A percentile compares a stretch with the other conserved stretches of the same genome.
These are phyloP conservation scores for Populus deltoides DNA, from an alignment of 345 rosid genomes.

Conservation along the genomic window DNA sequence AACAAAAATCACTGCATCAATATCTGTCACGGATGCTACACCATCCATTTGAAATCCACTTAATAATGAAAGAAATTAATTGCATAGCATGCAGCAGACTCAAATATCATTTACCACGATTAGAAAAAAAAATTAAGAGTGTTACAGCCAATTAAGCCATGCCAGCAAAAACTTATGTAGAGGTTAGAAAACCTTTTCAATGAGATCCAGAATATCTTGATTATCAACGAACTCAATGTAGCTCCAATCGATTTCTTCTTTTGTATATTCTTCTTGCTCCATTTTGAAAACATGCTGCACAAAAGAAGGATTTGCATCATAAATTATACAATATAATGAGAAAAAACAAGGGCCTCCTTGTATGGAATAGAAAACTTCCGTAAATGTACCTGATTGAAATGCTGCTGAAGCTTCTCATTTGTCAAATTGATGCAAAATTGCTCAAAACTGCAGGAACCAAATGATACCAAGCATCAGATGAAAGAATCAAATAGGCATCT, in stretches of 20 bases:
- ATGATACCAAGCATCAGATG: constrained; percentile 20
- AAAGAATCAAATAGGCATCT: constrained; percentile 18
- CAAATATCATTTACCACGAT: neutral
- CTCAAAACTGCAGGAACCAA: constrained; percentile 76
- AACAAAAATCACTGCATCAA: neutral
- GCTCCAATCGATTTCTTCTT: constrained; percentile 98
- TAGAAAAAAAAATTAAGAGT: neutral
- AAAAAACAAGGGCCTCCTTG: constrained; percentile 14
- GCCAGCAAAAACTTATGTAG: constrained; percentile 13
- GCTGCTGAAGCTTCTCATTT: constrained; percentile 98
- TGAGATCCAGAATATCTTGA: constrained; percentile 90
- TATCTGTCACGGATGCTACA: neutral
- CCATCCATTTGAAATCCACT: neutral
- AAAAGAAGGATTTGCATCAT: constrained; percentile 22
- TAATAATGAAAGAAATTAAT: neutral
- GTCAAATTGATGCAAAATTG: constrained; percentile 99
- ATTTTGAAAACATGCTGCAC: constrained; percentile 97
- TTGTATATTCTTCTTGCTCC: constrained; percentile 78
- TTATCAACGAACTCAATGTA: constrained; percentile 96
- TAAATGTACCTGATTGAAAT: constrained; percentile 88
- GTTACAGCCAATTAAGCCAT: neutral
- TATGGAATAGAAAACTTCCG: constrained; percentile 7
- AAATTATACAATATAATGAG: constrained; percentile 14
- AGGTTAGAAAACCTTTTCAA: constrained; percentile 70
- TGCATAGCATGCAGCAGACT: neutral